Conservation (phyloP, 768 basidiomycete species). For the Exidia glandulosa region DNA sequence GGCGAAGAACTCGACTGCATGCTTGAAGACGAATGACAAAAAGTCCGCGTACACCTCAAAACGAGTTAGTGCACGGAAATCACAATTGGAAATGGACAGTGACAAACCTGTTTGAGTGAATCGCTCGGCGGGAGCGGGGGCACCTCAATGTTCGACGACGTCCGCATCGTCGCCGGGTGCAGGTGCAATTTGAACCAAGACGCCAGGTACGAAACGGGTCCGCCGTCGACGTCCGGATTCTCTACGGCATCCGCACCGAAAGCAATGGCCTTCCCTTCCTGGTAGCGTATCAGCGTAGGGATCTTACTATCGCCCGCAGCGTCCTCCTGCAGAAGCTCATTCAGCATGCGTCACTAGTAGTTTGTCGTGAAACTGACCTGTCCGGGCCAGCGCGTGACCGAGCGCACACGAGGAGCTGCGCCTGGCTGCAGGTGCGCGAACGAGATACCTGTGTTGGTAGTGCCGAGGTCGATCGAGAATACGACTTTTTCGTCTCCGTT, state of each 20-base stretch:
- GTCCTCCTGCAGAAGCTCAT: too few relatives aligned
- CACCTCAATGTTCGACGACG: neutral
- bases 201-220: neutral
- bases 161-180: constrained; percentile 1
- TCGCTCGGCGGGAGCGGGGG: neutral
- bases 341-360: too few relatives aligned
- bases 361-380: neutral
- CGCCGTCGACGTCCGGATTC: neutral
- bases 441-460: constrained; percentile 3
- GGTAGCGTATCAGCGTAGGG: too few relatives aligned
- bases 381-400: neutral
- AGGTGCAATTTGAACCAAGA: constrained; percentile 4
- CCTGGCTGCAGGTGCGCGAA: constrained; percentile 3
- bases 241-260: constrained; percentile 2
- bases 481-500: neutral
- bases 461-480: constrained; percentile 5
- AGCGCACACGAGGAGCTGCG: neutral
- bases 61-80: neutral
- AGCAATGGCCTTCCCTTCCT: neutral
- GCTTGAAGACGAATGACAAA: neutral
- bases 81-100: neutral
- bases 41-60: neutral
- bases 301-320: too few relatives aligned
- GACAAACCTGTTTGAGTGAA: neutral
- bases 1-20: neutral